Percentiles rank a stretch among this genome's conserved stretches.
Conservation (phyloP, 1,284 basidiomycete genomes). For the Tylopilus sp. region DNA sequence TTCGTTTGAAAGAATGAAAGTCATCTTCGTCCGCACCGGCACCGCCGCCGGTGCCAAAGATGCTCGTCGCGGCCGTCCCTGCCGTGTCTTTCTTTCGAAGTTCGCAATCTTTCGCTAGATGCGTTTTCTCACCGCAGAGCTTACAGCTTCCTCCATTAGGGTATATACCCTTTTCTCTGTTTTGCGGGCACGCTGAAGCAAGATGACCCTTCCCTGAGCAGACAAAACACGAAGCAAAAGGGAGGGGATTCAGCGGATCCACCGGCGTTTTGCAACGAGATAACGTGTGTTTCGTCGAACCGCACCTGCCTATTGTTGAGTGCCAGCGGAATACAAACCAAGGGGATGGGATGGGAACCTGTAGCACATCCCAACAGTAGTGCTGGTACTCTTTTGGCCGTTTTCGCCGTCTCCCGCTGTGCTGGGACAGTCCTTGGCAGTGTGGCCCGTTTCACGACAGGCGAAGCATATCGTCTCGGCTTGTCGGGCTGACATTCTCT, state of each 20-base stretch:
- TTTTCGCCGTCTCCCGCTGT: slow-evolving; percentile 46
- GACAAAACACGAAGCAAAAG: slow-evolving; percentile 93
- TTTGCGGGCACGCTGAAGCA: slow-evolving; percentile 73
- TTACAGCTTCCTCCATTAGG: slow-evolving; percentile 94
- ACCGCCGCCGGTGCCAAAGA: slow-evolving; percentile 64
- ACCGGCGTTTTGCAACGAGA: slow-evolving; percentile 78
- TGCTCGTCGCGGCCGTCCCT: slow-evolving; percentile 41
- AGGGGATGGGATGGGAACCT: slow-evolving; percentile 60
- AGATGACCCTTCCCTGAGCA: slow-evolving; percentile 65
- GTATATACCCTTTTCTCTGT: slow-evolving; percentile 86
- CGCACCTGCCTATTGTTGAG: slow-evolving; percentile 69
- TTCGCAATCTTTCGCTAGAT: slow-evolving; percentile 88
- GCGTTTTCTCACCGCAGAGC: slow-evolving; percentile 85
- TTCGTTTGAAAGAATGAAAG: slow-evolving; percentile 84
- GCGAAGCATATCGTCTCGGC: slow-evolving; percentile 85
- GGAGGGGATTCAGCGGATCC: slow-evolving; percentile 78
- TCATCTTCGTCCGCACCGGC: slow-evolving; percentile 94
- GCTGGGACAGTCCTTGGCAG: slow-evolving; percentile 87
- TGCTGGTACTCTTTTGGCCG: slow-evolving; percentile 43
- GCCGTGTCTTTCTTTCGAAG: slow-evolving; percentile 68
- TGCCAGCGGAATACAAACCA: background rate
- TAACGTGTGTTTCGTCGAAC: slow-evolving; percentile 83
- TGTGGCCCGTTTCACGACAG: slow-evolving; percentile 88
- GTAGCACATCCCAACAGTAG: slow-evolving; percentile 82
- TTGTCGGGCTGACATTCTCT: slow-evolving; percentile 72